Conservation (phyloP, 208 protist genomes). For the Tritrichomonas musculus region DNA sequence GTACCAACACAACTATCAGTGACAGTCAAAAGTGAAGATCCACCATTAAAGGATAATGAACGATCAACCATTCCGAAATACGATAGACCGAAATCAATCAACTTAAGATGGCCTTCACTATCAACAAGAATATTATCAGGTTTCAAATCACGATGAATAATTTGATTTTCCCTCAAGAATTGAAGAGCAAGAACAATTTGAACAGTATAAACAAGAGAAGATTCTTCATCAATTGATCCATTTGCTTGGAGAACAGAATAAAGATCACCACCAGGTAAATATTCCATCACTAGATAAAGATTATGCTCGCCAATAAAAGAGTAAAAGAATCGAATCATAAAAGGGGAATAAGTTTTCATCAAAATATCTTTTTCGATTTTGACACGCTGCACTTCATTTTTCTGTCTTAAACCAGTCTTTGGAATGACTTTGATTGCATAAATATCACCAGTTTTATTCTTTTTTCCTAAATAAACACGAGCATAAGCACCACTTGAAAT, state of each 20-base stretch:
- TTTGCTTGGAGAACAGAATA: not conserved
- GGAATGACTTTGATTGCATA: not conserved
- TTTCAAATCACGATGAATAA: not conserved
- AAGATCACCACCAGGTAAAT: conserved; percentile 62
- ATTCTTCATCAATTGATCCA: not conserved
- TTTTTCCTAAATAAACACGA: not conserved
- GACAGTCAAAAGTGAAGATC: no score
- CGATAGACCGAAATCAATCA: not conserved
- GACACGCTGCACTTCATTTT: not conserved
- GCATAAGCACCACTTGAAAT: conserved; percentile 20
- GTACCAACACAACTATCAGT: not conserved
- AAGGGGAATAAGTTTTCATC: not conserved
- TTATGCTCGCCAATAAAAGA: conserved; percentile 41
- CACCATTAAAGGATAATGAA: no score
- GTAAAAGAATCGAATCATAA: not conserved
- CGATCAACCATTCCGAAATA: not conserved
- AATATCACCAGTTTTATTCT: not conserved
- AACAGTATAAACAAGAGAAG: not conserved
- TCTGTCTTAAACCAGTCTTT: not conserved
- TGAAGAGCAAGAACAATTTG: not conserved
- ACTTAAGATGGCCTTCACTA: not conserved
- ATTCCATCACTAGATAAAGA: conserved; percentile 67
- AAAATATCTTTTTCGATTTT: not conserved
- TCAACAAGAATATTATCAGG: not conserved
- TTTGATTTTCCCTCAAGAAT: not conserved